Percentiles rank a stretch among this genome's conserved stretches.
These are phyloP conservation scores for Lagenaria siceraria DNA, from an alignment of 306 rosid genomes.

Conservation along the genomic window DNA sequence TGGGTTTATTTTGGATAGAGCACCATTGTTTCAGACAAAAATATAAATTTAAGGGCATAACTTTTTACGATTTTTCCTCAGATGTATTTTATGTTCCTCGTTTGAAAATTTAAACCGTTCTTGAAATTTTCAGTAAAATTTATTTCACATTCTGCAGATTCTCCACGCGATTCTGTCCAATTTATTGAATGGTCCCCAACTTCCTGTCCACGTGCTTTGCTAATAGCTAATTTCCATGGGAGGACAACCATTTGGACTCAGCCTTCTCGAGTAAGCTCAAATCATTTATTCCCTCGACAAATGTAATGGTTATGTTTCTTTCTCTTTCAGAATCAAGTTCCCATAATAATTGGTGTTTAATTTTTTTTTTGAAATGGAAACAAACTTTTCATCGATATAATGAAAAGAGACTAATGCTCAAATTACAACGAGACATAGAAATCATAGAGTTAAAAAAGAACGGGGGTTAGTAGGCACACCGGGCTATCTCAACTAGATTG, in stretches of 20 bases:
- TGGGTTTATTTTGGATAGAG: not conserved
- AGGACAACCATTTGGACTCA: slow-evolving; percentile 97
- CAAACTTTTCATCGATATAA: too few species aligned
- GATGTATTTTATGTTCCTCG: not conserved
- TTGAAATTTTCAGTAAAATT: not conserved
- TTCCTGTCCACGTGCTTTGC: slow-evolving; percentile 72
- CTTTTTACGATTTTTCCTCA: not conserved
- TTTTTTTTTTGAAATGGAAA: too few species aligned
- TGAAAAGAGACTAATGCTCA: too few species aligned
- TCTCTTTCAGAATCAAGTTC: not conserved
- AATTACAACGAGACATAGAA: too few species aligned
- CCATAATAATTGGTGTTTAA: not conserved
- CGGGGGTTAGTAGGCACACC: too few species aligned
- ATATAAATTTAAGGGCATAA: not conserved
- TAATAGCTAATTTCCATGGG: slow-evolving; percentile 95
- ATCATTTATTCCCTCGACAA: not conserved
- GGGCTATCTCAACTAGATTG: too few species aligned
- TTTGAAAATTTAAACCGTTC: not conserved
- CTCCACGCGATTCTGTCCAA: slow-evolving; percentile 99
- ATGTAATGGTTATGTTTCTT: not conserved
- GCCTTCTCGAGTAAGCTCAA: slow-evolving; percentile 68
- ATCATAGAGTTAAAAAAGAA: too few species aligned
- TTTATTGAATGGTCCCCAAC: slow-evolving; percentile 97
- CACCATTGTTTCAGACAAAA: not conserved
- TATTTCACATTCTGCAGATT: slow-evolving; percentile 47